These are phyloP conservation scores for Nicotiana benthamiana DNA, from an alignment of 257 asterid species.

Conservation along the genomic window DNA sequence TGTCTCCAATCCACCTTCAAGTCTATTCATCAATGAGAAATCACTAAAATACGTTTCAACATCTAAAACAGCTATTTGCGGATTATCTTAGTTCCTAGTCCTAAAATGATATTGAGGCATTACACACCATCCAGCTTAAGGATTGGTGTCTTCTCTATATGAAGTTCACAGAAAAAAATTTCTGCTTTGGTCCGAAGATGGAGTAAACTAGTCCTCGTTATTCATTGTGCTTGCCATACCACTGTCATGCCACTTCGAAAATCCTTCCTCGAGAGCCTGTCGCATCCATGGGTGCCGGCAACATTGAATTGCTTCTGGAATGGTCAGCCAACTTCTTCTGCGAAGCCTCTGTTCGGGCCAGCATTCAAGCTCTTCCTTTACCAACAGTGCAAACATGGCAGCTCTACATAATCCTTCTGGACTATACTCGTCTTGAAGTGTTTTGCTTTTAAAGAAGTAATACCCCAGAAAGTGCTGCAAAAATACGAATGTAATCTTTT, in stretches of 20 bases:
- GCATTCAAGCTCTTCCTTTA: constrained; percentile 70
- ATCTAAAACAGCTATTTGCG: not conserved
- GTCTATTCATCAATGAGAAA: not conserved
- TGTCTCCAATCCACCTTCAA: constrained; percentile 1
- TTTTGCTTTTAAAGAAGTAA: constrained; percentile 79
- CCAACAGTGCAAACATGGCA: constrained; percentile 74
- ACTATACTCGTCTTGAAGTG: constrained; percentile 67
- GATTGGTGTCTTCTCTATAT: not conserved
- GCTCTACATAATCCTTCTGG: constrained; percentile 91
- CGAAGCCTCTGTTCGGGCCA: constrained; percentile 81
- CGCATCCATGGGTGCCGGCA: constrained; percentile 88
- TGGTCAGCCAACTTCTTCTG: constrained; percentile 62
- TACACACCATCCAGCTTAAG: not conserved
- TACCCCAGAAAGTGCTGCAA: constrained; percentile 27
- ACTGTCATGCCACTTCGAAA: constrained; percentile 53
- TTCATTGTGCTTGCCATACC: constrained; percentile 58
- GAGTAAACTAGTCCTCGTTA: constrained; percentile 19
- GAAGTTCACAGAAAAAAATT: not conserved
- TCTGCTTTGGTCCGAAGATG: not conserved
- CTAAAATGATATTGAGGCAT: not conserved
- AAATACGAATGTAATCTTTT: not conserved
- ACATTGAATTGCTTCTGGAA: constrained; percentile 52
- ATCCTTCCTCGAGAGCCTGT: constrained; percentile 69
- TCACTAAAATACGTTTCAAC: not conserved
- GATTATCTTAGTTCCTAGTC: not conserved